phyloP scores from a whole-genome alignment of 306 rosid genomes.

The Prunus mongolica region DNA sequence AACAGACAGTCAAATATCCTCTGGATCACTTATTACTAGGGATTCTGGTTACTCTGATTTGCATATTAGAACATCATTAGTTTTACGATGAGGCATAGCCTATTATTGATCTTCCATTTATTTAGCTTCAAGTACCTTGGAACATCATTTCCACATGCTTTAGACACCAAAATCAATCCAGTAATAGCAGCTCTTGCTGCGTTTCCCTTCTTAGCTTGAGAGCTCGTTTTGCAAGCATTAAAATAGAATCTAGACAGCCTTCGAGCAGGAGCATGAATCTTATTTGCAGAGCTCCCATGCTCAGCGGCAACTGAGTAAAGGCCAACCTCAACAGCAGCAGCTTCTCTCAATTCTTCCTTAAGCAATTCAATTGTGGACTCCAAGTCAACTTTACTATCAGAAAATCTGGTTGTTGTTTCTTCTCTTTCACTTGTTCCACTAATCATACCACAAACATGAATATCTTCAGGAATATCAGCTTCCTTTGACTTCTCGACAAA shows the following conservation, averaged over 20 bases:
- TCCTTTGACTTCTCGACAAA: conserved; percentile 31
- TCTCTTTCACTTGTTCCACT: conserved; percentile 20
- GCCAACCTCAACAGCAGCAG: conserved; percentile 81
- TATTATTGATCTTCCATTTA: not conserved
- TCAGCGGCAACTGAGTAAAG: conserved; percentile 80
- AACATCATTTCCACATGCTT: conserved; percentile 92
- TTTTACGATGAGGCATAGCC: not conserved
- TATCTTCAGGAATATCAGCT: conserved; percentile 23
- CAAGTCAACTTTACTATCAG: conserved; percentile 33
- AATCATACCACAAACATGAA: conserved; percentile 18
- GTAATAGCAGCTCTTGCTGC: conserved; percentile 69
- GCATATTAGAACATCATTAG: conserved; percentile 1
- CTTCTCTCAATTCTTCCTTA: conserved; percentile 73
- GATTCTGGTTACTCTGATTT: not conserved
- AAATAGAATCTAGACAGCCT: conserved; percentile 85
- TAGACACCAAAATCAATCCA: conserved; percentile 80
- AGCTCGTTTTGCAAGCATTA: conserved; percentile 53
- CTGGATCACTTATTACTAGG: not conserved
- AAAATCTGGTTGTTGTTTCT: conserved; percentile 13
- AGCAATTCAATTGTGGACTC: conserved; percentile 64
- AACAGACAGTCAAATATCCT: not conserved
- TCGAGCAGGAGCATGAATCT: conserved; percentile 90
- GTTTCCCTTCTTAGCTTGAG: conserved; percentile 49
- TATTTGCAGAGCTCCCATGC: conserved; percentile 74
- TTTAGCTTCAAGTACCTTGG: conserved; percentile 53